Percentiles rank a stretch among this genome's conserved stretches.
These are phyloP conservation scores for Glycyrrhiza uralensis DNA, from an alignment of 306 rosid genomes.

Conservation along the genomic window DNA sequence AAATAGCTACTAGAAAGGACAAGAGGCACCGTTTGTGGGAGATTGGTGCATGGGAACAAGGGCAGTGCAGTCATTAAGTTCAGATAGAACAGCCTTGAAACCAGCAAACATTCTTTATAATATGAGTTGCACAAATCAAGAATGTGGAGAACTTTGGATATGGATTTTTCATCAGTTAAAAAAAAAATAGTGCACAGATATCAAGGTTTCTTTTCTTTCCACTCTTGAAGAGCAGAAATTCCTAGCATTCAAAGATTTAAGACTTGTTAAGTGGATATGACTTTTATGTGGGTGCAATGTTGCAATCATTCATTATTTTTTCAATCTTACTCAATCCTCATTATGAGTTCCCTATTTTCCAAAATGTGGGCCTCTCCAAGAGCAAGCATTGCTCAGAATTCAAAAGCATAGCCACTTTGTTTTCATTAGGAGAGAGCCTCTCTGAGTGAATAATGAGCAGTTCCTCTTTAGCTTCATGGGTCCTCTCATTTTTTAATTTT, in stretches of 20 bases:
- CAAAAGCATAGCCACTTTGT: constrained; percentile 37
- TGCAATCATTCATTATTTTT: constrained; percentile 47
- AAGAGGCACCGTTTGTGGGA: constrained; percentile 42
- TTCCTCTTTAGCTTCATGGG: constrained; percentile 46
- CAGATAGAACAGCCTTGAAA: constrained; percentile 38
- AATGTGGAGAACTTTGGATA: constrained; percentile 25
- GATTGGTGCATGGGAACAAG: constrained; percentile 38
- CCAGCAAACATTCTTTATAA: constrained; percentile 47
- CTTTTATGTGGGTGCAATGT: constrained; percentile 33
- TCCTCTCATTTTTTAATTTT: constrained; percentile 34
- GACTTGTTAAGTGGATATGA: constrained; percentile 26
- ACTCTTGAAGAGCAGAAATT: constrained; percentile 25
- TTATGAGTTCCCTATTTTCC: constrained; percentile 41
- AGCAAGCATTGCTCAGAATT: constrained; percentile 19
- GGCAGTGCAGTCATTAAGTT: constrained; percentile 35
- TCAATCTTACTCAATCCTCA: constrained; percentile 27
- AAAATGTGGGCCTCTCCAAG: constrained; percentile 42
- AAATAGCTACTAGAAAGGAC: too few relatives aligned
- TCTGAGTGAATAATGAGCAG: constrained; percentile 39
- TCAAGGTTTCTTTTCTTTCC: constrained; percentile 2
- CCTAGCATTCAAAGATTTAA: constrained; percentile 18
- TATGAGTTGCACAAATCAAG: constrained; percentile 23
- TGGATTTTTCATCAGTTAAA: constrained; percentile 19
- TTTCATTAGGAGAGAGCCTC: constrained; percentile 34
- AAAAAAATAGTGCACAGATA: constrained; percentile 19